Conservation (phyloP, 2,329 filamentous ascomycete species). For the Scytalidium sp. region DNA sequence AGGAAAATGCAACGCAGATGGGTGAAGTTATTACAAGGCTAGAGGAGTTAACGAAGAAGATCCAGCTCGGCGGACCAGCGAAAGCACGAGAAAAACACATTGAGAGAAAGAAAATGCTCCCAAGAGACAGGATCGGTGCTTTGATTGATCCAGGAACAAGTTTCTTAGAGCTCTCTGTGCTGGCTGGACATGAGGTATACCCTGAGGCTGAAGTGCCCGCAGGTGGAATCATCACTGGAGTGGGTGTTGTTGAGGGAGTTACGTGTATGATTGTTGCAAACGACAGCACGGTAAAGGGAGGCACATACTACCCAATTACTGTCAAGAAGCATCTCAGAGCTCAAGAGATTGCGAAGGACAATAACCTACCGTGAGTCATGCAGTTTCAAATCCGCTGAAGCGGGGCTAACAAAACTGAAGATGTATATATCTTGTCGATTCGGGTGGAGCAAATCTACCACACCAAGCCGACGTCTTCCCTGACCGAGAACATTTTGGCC, state of each 20-base stretch:
- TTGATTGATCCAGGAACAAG: constrained; percentile 85
- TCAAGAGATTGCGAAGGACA: constrained; percentile 87
- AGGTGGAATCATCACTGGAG: constrained; percentile 87
- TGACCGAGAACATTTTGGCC: constrained; percentile 86
- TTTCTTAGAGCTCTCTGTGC: constrained; percentile 89
- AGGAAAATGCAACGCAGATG: constrained; percentile 79
- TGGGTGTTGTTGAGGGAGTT: constrained; percentile 87
- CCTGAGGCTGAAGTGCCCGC: constrained; percentile 83
- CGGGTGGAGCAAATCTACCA: constrained; percentile 89
- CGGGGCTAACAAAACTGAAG: constrained; percentile 29
- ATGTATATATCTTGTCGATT: constrained; percentile 96
- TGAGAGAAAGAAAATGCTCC: constrained; percentile 88
- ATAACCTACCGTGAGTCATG: constrained; percentile 60
- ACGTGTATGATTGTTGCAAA: constrained; percentile 93
- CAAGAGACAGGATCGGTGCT: constrained; percentile 81
- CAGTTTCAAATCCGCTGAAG: constrained; percentile 1
- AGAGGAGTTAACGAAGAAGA: constrained; percentile 65
- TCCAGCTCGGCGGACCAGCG: constrained; percentile 72
- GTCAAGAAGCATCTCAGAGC: constrained; percentile 96
- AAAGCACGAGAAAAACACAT: constrained; percentile 88
- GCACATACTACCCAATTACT: constrained; percentile 95
- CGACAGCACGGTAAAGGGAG: constrained; percentile 95
- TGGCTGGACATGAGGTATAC: constrained; percentile 85
- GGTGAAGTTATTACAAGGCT: constrained; percentile 66
- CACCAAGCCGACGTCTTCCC: constrained; percentile 96